Conservation (phyloP, 1,284 basidiomycete species). For the Apiotrichum gracile region DNA sequence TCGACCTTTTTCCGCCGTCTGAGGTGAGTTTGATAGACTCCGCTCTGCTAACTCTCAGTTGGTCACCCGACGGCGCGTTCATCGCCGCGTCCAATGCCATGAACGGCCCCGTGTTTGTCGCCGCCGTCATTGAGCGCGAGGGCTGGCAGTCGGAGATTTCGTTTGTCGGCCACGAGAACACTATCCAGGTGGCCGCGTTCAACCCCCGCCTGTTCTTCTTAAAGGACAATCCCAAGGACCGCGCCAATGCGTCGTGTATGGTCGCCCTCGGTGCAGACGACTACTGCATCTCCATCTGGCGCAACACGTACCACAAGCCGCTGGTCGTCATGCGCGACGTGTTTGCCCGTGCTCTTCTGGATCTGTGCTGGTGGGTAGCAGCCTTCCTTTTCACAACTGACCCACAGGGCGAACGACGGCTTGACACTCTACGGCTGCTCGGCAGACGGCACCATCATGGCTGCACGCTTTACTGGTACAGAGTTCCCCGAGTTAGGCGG, state of each 20-base stretch:
- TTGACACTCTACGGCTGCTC: conserved; percentile 89
- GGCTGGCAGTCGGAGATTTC: conserved; percentile 85
- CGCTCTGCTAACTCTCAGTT: conserved; percentile 53
- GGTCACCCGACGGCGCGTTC: conserved; percentile 98
- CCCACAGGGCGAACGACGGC: conserved; percentile 79
- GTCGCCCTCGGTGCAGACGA: conserved; percentile 89
- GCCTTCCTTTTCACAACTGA: conserved; percentile 30
- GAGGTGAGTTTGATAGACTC: conserved; percentile 54
- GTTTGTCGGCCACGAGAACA: conserved; percentile 94
- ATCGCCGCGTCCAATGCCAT: conserved; percentile 96
- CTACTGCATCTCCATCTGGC: conserved; percentile 74
- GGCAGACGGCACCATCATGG: conserved; percentile 88
- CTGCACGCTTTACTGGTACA: conserved; percentile 69
- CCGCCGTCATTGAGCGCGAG: conserved; percentile 83
- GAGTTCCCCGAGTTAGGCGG: conserved; percentile 81
- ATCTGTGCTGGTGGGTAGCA: conserved; percentile 68
- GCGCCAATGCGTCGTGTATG: conserved; percentile 49
- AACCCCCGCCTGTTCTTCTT: conserved; percentile 84
- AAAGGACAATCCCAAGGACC: conserved; percentile 50
- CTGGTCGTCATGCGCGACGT: conserved; percentile 88
- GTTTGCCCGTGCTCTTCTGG: conserved; percentile 90
- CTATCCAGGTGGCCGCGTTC: conserved; percentile 92
- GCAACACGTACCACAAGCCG: conserved; percentile 82
- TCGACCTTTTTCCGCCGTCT: conserved; percentile 91
- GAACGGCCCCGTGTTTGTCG: conserved; percentile 96